phyloP scores from a whole-genome alignment of 441 rosid genomes.

The Jatropha multifida region DNA sequence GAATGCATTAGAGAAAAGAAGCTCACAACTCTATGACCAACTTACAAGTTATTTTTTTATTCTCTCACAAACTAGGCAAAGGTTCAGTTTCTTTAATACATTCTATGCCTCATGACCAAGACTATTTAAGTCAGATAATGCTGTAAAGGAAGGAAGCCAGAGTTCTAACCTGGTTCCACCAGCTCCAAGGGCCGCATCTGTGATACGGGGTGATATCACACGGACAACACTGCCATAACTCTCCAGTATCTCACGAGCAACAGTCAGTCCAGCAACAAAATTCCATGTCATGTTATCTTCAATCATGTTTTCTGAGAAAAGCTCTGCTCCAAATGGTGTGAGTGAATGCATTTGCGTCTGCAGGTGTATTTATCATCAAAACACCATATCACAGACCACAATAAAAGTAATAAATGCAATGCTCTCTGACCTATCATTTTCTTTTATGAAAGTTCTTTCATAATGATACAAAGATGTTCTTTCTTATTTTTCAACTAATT shows the following conservation, averaged over 20 bases:
- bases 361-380: slow-evolving; percentile 26
- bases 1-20: neutral
- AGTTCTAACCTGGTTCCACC: slow-evolving; percentile 86
- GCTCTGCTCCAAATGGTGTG: slow-evolving; percentile 80
- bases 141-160: slow-evolving; percentile 69
- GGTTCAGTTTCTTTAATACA: neutral
- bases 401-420: neutral
- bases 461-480: neutral
- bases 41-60: neutral
- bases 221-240: slow-evolving; percentile 82
- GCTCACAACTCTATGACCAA: neutral
- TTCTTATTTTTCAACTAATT: neutral
- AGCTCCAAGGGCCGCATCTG: slow-evolving; percentile 64
- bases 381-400: neutral
- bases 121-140: slow-evolving; percentile 40
- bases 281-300: slow-evolving; percentile 99
- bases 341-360: slow-evolving; percentile 90
- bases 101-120: slow-evolving; percentile 24
- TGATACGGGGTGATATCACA: slow-evolving; percentile 66
- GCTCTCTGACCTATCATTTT: neutral
- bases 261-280: slow-evolving; percentile 83
- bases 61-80: neutral
- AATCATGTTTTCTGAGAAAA: slow-evolving; percentile 61
- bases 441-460: neutral
- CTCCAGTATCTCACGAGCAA: slow-evolving; percentile 89